These are phyloP conservation scores for Tulasnella sp. DNA, from an alignment of 768 basidiomycete species.

Conservation along the genomic window DNA sequence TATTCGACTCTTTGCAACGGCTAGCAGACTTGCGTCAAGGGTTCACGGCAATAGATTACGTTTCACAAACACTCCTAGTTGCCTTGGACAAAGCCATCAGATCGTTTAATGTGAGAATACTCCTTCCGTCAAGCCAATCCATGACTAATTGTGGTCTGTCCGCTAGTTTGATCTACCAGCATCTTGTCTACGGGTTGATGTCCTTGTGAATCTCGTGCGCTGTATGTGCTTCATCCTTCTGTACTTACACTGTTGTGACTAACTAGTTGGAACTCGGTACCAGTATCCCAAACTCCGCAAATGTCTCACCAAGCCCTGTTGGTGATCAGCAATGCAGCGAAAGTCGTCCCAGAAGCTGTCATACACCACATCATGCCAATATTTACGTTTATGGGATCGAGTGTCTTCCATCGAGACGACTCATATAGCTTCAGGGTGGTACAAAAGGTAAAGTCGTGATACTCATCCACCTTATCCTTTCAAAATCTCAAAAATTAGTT, in stretches of 20 bases:
- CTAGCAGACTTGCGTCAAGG: conserved; percentile 47
- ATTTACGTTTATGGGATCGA: conserved; percentile 99
- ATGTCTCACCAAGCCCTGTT: conserved; percentile 88
- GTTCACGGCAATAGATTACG: conserved; percentile 52
- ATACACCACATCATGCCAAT: conserved; percentile 95
- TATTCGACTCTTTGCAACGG: conserved; percentile 62
- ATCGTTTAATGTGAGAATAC: conserved; percentile 41
- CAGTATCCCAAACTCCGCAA: conserved; percentile 84
- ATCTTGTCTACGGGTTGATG: conserved; percentile 47
- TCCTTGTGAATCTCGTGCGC: conserved; percentile 78
- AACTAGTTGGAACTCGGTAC: not conserved
- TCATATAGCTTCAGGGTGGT: conserved; percentile 91
- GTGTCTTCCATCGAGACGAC: conserved; percentile 93
- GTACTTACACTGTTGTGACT: not conserved
- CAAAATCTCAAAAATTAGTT: too few relatives aligned
- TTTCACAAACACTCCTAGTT: conserved; percentile 76
- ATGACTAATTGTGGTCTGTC: not conserved
- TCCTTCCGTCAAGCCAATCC: not conserved
- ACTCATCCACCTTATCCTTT: not conserved
- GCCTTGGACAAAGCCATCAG: conserved; percentile 58
- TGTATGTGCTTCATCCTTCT: conserved; percentile 33
- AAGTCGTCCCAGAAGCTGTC: conserved; percentile 79
- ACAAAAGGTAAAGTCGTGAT: conserved; percentile 51
- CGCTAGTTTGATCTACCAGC: not conserved
- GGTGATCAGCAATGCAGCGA: conserved; percentile 72